Base-by-base conservation (phyloP, 305 asterid genomes). In the Rubia peregrina region DNA sequence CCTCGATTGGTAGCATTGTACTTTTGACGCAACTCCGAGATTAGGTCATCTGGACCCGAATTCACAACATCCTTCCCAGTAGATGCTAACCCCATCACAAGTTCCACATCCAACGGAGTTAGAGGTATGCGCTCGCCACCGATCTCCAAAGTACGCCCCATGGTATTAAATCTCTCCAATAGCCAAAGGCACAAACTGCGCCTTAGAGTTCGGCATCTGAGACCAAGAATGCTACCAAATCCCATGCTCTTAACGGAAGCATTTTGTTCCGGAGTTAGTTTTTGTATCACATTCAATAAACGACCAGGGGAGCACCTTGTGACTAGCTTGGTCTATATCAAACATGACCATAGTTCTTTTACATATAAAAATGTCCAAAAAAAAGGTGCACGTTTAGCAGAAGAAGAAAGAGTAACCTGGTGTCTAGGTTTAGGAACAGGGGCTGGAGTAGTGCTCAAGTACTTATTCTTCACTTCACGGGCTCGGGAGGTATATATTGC, bases 251-350 rank as follows among this genome's bases (percentile, higher is more conserved):
- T 91, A 63, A 94, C 97, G 53, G 98, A 92, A 73, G 75, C 86
- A 79, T 80, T 89, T 76, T 91, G 97, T 56, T 89, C 96, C 62
- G 89, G 82, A 59, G 96, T 86, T 67, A 94, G 91, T 26, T 86
- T 83, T 79, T 89, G 97, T 78, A 94, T 72, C 69, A 94, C 95
- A 71, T 88, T 91, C 62, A 89, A 72, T 67, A 94, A 78, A 67
- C 97, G 95, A 75, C 98, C 96, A 68, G 97, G 97, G 75, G 98
- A 94, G 86, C 98, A 94, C 84, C 98, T 87, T 9, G 97, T 94
- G 65, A 94, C 98, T 64, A 94, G 92, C 77, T 89, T 91, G 79
- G 96, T 83, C 97, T 91, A 90, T 87, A 85, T 46, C 68, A 82
- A 42, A 62, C 26, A 71, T 9, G 17, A 65, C 22, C 71, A 56